Base-by-base conservation (phyloP, 2,329 filamentous ascomycete genomes). In the Xylariaceae sp. region DNA sequence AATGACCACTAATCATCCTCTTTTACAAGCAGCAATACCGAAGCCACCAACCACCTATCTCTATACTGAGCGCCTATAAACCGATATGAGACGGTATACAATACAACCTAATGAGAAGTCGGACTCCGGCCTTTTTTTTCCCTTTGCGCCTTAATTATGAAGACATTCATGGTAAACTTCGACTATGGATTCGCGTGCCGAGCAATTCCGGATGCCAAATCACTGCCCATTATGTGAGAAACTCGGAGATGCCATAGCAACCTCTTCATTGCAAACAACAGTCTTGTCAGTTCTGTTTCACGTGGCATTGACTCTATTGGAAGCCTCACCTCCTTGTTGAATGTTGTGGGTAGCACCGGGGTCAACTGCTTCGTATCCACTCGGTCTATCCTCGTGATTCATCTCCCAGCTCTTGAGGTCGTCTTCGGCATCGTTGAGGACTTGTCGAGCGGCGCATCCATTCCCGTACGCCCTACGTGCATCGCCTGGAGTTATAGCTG, bases 401-500 rank as follows among this genome's bases (percentile, higher is more conserved):
- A 18, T 46, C 26, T 74, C 75, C 89, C 92, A 97, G 39, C 83
- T 80, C 51, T 86, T 83, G 57, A 99, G 82, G 63, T 95, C 89
- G 50, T 89, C 86, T 71, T 99, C 94, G 40, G 91, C 92, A 58
- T 96, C 92, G 65, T 95, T 94, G 22, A 99, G 81, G 43, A 97
- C 83, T 69, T 95, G 88, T 49, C 90, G 85, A 2, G 89, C 90
- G 60, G 87, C 83, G 12, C 80, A 75, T 8, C 74, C 76, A 54
- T 85, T 74, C 34, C 82, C 76, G 68, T 94, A 97, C 0, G 79
- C 71, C n/a, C 80, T 77, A 47, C 87, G 85, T 15, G 78, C 71
- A 68, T 96, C 90, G 45, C 94, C 94, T 1, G 92, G 92, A 0
- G 95, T 87, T 29, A 96, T 84, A 0, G 94, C 90, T 0, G 86